Conservation (phyloP, 23 red algal genomes). For the Gracilaria caudata region DNA sequence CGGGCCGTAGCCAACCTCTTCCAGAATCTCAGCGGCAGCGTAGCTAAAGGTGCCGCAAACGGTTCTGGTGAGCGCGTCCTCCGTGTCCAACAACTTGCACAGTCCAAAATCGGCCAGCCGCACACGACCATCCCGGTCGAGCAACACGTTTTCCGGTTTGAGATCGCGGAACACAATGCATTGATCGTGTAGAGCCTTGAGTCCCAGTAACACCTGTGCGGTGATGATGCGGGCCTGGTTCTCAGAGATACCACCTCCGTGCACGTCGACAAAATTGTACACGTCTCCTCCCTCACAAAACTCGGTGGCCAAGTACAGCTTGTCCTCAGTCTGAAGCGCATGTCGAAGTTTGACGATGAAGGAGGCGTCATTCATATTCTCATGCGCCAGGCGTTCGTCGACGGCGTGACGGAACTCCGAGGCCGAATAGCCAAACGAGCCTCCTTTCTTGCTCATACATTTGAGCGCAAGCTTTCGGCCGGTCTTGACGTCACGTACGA, state of each 20-base stretch:
- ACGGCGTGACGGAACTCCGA: slow-evolving; percentile 73
- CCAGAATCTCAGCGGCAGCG: slow-evolving; percentile 84
- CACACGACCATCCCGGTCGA: slow-evolving; percentile 78
- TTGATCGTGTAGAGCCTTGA: slow-evolving; percentile 81
- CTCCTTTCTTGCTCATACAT: slow-evolving; percentile 77
- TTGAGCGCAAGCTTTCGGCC: slow-evolving; percentile 80
- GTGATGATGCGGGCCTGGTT: slow-evolving; percentile 78
- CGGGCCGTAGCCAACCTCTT: slow-evolving; percentile 66
- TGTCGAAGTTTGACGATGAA: slow-evolving; percentile 82
- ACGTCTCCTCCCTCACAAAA: slow-evolving; percentile 96
- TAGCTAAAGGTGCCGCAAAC: slow-evolving; percentile 92
- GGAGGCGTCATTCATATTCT: slow-evolving; percentile 62
- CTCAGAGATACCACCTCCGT: slow-evolving; percentile 68
- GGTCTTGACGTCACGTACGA: slow-evolving; percentile 80
- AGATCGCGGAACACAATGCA: slow-evolving; percentile 84
- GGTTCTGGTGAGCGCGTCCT: slow-evolving; percentile 60
- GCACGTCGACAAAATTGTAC: slow-evolving; percentile 79
- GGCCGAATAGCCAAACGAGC: slow-evolving; percentile 59
- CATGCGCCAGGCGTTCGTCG: slow-evolving; percentile 71
- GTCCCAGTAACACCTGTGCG: slow-evolving; percentile 78
- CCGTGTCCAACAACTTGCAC: slow-evolving; percentile 74
- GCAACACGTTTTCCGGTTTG: slow-evolving; percentile 92
- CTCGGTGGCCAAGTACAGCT: slow-evolving; percentile 91
- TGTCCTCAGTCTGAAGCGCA: slow-evolving; percentile 86
- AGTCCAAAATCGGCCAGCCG: slow-evolving; percentile 93